Evolutionary conservation across 2,329 filamentous ascomycete species (phyloP).

Genomic region (Capronia americana): DNA sequence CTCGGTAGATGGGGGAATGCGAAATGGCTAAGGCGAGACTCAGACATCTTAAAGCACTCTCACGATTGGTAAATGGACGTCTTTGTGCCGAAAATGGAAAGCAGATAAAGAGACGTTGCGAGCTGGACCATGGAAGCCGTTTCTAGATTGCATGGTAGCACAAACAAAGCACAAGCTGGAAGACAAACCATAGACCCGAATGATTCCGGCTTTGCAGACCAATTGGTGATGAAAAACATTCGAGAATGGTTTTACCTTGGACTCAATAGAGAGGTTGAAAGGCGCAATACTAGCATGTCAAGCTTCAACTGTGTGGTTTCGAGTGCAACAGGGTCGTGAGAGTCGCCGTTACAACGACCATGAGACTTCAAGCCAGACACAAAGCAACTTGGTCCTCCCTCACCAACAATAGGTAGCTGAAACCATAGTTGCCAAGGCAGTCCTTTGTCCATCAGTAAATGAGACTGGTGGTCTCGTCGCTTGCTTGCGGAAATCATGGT

Average conservation of each 20-base stretch:
- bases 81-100: slow-evolving; percentile 36
- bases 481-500: not conserved
- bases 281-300: not conserved
- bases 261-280: not conserved
- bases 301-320: not conserved
- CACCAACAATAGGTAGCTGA: not conserved
- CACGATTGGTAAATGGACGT: slow-evolving; percentile 20
- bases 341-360: not conserved
- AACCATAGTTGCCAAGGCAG: not conserved
- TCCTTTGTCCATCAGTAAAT: not conserved
- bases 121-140: slow-evolving; percentile 21
- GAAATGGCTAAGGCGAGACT: slow-evolving; percentile 7
- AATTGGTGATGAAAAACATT: slow-evolving; percentile 2
- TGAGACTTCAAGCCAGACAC: not conserved
- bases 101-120: slow-evolving; percentile 31
- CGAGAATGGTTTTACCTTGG: not conserved
- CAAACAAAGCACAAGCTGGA: slow-evolving; percentile 27
- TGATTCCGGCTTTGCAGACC: slow-evolving; percentile 24
- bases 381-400: not conserved
- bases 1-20: slow-evolving; percentile 14
- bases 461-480: not conserved
- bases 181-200: slow-evolving; percentile 19
- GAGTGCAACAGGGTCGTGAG: not conserved
- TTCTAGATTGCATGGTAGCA: slow-evolving; percentile 25
- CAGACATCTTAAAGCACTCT: slow-evolving; percentile 14